Evolutionary conservation across 2,329 filamentous ascomycete species (phyloP).

Genomic region (Leptographium flavum): DNA sequence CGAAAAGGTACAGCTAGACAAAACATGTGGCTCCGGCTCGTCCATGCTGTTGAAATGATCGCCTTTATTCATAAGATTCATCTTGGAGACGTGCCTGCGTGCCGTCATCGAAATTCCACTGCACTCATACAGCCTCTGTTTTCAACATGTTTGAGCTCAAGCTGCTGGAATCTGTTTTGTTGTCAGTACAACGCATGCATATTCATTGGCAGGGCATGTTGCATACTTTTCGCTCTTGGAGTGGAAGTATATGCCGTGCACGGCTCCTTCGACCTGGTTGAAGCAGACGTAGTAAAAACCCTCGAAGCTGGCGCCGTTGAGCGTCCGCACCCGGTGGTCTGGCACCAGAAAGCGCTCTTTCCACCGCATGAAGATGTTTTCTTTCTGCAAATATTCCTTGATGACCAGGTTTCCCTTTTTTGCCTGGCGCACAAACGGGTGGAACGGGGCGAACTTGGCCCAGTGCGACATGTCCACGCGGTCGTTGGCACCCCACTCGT

Average conservation of each 20-base stretch:
- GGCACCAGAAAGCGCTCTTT: constrained; percentile 97
- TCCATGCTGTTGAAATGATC: too few relatives aligned
- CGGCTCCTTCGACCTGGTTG: constrained; percentile 74
- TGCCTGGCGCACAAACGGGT: constrained; percentile 50
- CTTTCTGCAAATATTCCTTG: constrained; percentile 61
- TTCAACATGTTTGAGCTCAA: constrained; percentile 78
- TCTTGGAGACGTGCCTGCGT: too few relatives aligned
- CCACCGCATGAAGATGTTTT: constrained; percentile 97
- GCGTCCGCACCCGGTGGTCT: constrained; percentile 80
- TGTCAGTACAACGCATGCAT: too few relatives aligned
- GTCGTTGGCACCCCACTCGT: constrained; percentile 80
- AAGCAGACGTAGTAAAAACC: constrained; percentile 99
- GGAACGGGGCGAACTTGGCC: constrained; percentile 78
- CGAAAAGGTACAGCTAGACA: not conserved
- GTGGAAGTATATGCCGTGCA: constrained; percentile 95
- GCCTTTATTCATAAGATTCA: too few relatives aligned
- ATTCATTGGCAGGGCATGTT: too few relatives aligned
- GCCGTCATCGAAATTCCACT: constrained; percentile 68
- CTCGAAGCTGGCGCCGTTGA: constrained; percentile 90
- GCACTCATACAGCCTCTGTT: constrained; percentile 72
- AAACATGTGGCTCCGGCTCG: not conserved
- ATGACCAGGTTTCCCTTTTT: constrained; percentile 42
- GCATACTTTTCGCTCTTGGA: constrained; percentile 94
- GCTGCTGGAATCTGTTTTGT: constrained; percentile 63
- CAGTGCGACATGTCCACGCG: constrained; percentile 90